Evolutionary conservation across 306 rosid species (phyloP), one percentile per base, ranked within the genome.

Genomic region (Gastrolobium bilobum): DNA sequence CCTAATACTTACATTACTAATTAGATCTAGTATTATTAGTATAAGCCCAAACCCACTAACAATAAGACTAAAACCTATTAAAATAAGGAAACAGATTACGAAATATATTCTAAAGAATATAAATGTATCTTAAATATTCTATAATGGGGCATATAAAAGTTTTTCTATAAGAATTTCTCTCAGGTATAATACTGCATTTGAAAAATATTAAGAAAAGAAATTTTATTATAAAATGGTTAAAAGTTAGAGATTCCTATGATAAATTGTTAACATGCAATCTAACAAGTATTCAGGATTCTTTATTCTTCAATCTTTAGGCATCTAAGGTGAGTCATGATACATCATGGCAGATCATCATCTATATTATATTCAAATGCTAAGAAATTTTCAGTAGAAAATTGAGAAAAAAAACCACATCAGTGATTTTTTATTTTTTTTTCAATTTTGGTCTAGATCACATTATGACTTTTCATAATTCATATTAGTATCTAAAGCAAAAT

Each of bases 281-380:
- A 44, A 44, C 46, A 15, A 31, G 15, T 63, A 40, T 7, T 51
- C 2, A 26, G 38, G 37, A 34, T 50, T 73, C 47, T 9, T 20
- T 58, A 51, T 66, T 78, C 53, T 72, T 73, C 68, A 33, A 54
- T 66, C 35, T 20, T 40, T 43, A 73, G 56, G 71, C 34, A 67
- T 29, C 44, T 47, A 44, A 39, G 46, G 44, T 44, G 54, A 62
- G 37, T 15, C 33, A 39, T 4, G 43, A 44, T 9, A 11, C 35
- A 6, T 30, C 35, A 70, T 70, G 43, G 37, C n/a, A 11, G 43
- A 6, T 30, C 35, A 70, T 70, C 43, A 56, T 15, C 59, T 56
- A 72, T 61, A 52, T 33, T 75, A 53, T 52, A 59, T 52, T 29
- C 53, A 50, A 61, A 61, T 71, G 26, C 44, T 59, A 38, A 26